phyloP scores from a whole-genome alignment of 2,329 filamentous ascomycete species.

The Botrytis squamosa region DNA sequence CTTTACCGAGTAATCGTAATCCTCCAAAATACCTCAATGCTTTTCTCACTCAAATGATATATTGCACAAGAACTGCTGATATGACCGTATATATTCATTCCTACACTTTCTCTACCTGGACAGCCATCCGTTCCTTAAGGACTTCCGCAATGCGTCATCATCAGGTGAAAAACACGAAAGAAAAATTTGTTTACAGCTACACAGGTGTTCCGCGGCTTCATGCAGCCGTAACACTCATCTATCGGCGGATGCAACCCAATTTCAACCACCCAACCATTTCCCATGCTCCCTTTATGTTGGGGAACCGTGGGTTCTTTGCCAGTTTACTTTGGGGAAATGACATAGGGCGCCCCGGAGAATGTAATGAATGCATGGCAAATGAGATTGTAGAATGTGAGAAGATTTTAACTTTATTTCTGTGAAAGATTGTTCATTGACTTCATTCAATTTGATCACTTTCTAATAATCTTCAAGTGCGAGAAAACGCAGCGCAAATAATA shows the following conservation, averaged over 20 bases:
- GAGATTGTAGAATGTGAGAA: background rate
- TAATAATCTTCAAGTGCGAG: conserved; percentile 27
- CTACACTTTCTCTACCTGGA: background rate
- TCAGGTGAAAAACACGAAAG: conserved; percentile 22
- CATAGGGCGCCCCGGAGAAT: background rate
- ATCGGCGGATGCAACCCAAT: conserved; percentile 22
- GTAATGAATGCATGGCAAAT: conserved; percentile 8
- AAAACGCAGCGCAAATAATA: conserved; percentile 32
- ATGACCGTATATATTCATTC: conserved; percentile 15
- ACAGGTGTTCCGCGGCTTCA: conserved; percentile 20
- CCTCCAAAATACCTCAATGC: background rate
- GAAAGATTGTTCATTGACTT: background rate
- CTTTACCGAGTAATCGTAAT: conserved; percentile 10
- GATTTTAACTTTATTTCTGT: background rate
- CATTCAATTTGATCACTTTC: conserved; percentile 18
- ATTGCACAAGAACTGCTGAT: conserved; percentile 21
- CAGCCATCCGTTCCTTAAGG: conserved; percentile 2
- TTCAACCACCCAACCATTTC: conserved; percentile 14
- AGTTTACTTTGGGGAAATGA: conserved; percentile 3
- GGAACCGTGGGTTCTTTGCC: background rate
- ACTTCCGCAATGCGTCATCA: conserved; percentile 14
- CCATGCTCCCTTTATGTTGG: conserved; percentile 6
- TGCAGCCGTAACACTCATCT: conserved; percentile 19
- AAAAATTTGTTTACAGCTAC: conserved; percentile 18
- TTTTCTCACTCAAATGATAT: conserved; percentile 9